Percentiles rank a stretch among this genome's conserved stretches.
Evolutionary conservation across 371 early-diverging fungal genomes (phyloP).

Genomic region (Mucor lusitanicus): DNA sequence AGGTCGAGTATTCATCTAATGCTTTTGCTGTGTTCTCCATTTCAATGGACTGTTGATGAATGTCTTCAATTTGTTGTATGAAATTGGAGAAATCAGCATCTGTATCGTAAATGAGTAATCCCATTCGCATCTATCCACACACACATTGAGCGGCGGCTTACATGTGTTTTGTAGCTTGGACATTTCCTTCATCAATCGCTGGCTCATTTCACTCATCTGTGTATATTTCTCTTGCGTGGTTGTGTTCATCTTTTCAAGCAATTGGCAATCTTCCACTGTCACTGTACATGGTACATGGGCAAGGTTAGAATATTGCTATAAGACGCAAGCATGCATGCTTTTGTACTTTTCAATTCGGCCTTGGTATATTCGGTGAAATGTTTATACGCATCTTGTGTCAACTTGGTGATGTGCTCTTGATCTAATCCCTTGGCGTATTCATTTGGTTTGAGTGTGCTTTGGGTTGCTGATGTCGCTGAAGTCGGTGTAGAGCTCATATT

Average conservation of each 20-base stretch:
- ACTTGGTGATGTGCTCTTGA: slow-evolving; percentile 53
- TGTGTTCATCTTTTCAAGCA: slow-evolving; percentile 63
- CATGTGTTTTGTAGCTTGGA: slow-evolving; percentile 59
- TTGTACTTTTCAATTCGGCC: slow-evolving; percentile 55
- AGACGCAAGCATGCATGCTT: background rate
- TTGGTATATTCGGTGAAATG: slow-evolving; percentile 60
- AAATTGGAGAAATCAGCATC: slow-evolving; percentile 60
- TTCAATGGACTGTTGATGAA: slow-evolving; percentile 56
- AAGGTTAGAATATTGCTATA: background rate
- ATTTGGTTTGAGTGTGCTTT: slow-evolving; percentile 31
- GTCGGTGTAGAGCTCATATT: slow-evolving; percentile 4
- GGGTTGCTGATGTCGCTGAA: background rate
- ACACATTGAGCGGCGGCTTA: slow-evolving; percentile 19
- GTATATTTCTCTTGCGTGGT: slow-evolving; percentile 59
- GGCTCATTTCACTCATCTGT: slow-evolving; percentile 61
- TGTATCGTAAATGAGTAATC: slow-evolving; percentile 8
- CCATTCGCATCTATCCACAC: background rate
- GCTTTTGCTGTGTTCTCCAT: slow-evolving; percentile 59
- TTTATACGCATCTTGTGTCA: slow-evolving; percentile 60
- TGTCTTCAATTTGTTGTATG: slow-evolving; percentile 58
- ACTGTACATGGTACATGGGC: slow-evolving; percentile 28
- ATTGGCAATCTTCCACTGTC: slow-evolving; percentile 60
- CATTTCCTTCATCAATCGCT: slow-evolving; percentile 62
- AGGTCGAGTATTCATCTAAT: slow-evolving; percentile 62
- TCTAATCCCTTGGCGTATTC: slow-evolving; percentile 39